Evolutionary conservation across 306 rosid genomes (phyloP).

Genomic region (Malus domestica): DNA sequence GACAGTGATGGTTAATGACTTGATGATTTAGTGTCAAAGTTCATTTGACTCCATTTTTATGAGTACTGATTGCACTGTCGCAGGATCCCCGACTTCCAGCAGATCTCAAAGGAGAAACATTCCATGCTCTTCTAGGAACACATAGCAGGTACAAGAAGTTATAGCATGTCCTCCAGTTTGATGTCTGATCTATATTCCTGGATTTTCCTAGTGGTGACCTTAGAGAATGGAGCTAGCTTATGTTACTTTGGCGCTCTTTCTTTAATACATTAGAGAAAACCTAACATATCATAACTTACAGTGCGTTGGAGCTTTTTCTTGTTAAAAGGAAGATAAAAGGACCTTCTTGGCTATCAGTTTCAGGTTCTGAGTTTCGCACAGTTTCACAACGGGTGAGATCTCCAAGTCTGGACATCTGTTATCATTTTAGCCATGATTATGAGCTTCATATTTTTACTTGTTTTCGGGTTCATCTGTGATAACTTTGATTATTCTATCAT

Average conservation of each 20-base stretch:
- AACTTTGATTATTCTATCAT: constrained; percentile 17
- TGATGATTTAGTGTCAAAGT: neutral
- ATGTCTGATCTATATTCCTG: constrained; percentile 11
- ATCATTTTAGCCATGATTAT: neutral
- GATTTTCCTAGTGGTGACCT: neutral
- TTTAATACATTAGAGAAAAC: constrained; percentile 3
- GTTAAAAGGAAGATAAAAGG: constrained; percentile 87
- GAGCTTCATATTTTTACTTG: neutral
- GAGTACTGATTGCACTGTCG: constrained; percentile 11
- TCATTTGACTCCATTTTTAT: neutral
- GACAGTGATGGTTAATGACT: neutral
- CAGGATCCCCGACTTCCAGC: constrained; percentile 75
- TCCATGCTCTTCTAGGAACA: constrained; percentile 70
- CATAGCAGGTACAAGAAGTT: constrained; percentile 53
- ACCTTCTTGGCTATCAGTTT: constrained; percentile 76
- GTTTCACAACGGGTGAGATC: constrained; percentile 70
- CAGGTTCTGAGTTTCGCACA: constrained; percentile 53
- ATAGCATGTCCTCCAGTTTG: constrained; percentile 1
- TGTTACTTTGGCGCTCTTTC: neutral
- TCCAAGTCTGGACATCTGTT: neutral
- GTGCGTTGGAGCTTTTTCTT: constrained; percentile 84
- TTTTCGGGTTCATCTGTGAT: constrained; percentile 11
- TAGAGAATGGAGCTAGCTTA: neutral
- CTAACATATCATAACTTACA: constrained; percentile 42
- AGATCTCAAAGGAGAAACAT: constrained; percentile 71